A percentile compares a stretch with the other conserved stretches of the same genome.
Conservation (phyloP, 352 stramenopile species). For the Globisporangium paroecandrum region DNA sequence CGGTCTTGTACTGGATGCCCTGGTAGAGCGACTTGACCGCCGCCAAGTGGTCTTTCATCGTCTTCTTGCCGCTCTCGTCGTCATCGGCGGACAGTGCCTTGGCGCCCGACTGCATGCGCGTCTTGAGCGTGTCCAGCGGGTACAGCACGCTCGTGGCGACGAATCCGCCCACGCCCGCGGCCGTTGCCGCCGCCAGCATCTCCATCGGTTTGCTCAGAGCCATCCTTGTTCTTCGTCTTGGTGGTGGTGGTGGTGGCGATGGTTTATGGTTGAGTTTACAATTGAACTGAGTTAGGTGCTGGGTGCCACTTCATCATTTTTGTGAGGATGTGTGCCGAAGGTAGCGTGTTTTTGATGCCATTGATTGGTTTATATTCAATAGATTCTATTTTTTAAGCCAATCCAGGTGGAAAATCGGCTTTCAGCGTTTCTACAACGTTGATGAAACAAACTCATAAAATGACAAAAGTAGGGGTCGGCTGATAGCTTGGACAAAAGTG, state of each 20-base stretch:
- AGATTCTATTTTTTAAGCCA: not conserved
- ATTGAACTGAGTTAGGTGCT: not conserved
- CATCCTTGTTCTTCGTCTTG: constrained; percentile 23
- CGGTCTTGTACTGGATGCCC: constrained; percentile 83
- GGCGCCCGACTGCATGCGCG: constrained; percentile 78
- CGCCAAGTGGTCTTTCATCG: constrained; percentile 30
- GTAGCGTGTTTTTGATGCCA: not conserved
- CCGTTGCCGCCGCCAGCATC: constrained; percentile 73
- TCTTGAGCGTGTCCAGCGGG: constrained; percentile 87
- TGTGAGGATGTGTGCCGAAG: not conserved
- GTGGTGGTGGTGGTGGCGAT: not conserved
- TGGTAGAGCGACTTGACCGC: constrained; percentile 70
- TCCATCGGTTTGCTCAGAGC: constrained; percentile 82
- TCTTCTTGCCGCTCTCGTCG: constrained; percentile 20
- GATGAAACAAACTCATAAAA: not conserved
- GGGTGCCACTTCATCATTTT: not conserved
- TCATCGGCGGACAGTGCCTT: constrained; percentile 38
- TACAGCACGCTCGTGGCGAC: constrained; percentile 77
- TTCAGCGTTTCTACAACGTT: not conserved
- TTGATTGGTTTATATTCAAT: not conserved
- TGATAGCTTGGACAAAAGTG: not conserved
- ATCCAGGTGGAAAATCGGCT: not conserved
- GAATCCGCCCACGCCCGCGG: constrained; percentile 73
- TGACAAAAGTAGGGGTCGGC: not conserved
- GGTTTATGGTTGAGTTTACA: not conserved